Evolutionary conservation across 1,284 basidiomycete species (phyloP), one percentile per base, ranked within the genome.

Genomic region (Rhodofomes roseus): DNA sequence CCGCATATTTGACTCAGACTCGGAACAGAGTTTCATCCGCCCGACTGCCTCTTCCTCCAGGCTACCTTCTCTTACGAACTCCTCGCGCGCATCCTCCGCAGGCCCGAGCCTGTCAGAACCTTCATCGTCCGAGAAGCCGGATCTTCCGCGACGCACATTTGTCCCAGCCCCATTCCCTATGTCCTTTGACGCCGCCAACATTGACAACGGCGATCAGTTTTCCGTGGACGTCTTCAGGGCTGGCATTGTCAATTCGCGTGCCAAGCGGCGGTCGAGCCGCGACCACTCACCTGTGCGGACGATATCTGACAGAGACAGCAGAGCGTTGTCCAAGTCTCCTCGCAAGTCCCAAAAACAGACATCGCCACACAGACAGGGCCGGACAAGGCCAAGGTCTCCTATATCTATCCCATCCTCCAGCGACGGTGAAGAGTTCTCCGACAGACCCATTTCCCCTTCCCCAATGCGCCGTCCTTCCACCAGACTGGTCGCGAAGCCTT

Each of bases 301-400:
- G 60, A 2, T 62, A 63, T 27, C 62, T 20, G 63, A 63, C 50
- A n/a, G 22, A 0, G 52, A 22, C 27, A 34, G n/a, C 18, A 39
- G 51, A 12, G 39, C 57, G 27, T 29, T 66, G 18, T 62, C 63
- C 36, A 71, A 71, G 55, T 71, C 70, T 1, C 71, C 71, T 4
- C 66, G 70, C 5, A 66, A 65, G 27, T 64, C 69, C 4, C 57
- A 54, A 46, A 63, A 66, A 55, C 70, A 70, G 22, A 57, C 62
- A 1, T 71, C 70, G 0, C 71, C 67, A 9, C 60, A 63, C 44
- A 55, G 34, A 34, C 40, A 14, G 40, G 55, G 44, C 20, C 53
- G 7, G 44, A 25, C 36, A 8, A 52, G 29, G 50, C 31, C 16
- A 7, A 3, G 11, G 16, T 37, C 50, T 14, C 50, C 50, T 8